phyloP scores from a whole-genome alignment of 768 basidiomycete species.

The Auriscalpium vulgare region DNA sequence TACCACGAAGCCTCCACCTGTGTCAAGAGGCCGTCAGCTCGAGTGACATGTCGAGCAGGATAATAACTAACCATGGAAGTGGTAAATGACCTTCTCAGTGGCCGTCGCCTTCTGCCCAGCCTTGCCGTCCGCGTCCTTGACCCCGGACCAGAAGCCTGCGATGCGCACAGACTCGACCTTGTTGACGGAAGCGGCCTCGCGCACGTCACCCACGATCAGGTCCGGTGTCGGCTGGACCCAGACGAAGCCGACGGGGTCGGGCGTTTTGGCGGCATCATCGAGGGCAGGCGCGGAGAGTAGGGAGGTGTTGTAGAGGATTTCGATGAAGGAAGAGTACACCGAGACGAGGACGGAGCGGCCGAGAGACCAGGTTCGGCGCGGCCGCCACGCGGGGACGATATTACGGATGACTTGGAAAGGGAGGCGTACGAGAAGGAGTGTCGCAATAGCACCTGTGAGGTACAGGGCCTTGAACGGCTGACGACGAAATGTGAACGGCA shows the following conservation, averaged over 20 bases:
- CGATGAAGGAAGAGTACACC: conserved; percentile 6
- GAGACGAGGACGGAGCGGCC: conserved; percentile 12
- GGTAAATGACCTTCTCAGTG: too few relatives aligned
- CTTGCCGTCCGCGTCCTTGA: too few relatives aligned
- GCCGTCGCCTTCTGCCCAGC: too few relatives aligned
- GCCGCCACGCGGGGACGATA: too few relatives aligned
- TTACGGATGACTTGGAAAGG: too few relatives aligned
- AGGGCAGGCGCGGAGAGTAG: conserved; percentile 4
- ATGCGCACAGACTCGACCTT: conserved; percentile 16
- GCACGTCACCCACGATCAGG: conserved; percentile 21
- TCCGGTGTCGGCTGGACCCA: conserved; percentile 18
- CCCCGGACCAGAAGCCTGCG: conserved; percentile 18
- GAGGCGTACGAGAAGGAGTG: too few relatives aligned
- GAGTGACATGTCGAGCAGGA: conserved; percentile 43
- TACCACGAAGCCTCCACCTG: too few relatives aligned
- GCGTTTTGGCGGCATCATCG: conserved; percentile 1
- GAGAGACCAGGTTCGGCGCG: conserved; percentile 1
- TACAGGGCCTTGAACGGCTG: too few relatives aligned
- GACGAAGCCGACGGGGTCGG: conserved; percentile 10
- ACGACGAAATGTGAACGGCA: too few relatives aligned
- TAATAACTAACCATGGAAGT: conserved; percentile 26
- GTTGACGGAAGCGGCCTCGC: conserved; percentile 15
- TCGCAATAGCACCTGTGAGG: too few relatives aligned
- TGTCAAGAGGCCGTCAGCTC: conserved; percentile 29
- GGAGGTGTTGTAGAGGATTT: conserved; percentile 7